A percentile compares a stretch with the other conserved stretches of the same genome.
phyloP scores from a whole-genome alignment of 495 filamentous ascomycete species.

The Aspergillus cristatus region DNA sequence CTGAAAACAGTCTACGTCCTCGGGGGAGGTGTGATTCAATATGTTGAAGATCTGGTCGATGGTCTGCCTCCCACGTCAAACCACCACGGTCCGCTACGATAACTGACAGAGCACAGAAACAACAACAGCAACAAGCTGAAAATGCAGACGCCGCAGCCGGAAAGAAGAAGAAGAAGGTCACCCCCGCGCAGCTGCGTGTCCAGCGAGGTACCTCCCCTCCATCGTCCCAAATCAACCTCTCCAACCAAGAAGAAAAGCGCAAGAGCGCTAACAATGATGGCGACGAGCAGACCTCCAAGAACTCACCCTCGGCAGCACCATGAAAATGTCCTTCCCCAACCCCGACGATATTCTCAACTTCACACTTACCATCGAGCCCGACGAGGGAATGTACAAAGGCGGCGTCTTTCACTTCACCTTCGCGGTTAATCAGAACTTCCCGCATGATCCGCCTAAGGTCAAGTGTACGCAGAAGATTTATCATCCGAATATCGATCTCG shows the following conservation, averaged over 20 bases:
- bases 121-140: slow-evolving; percentile 82
- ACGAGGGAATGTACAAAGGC: slow-evolving; percentile 96
- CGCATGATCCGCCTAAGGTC: slow-evolving; percentile 96
- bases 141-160: slow-evolving; percentile 71
- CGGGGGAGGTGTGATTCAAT: slow-evolving; percentile 33
- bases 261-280: slow-evolving; percentile 1
- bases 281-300: slow-evolving; percentile 72
- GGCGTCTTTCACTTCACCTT: slow-evolving; percentile 87
- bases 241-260: background rate
- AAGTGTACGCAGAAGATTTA: slow-evolving; percentile 98
- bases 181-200: slow-evolving; percentile 86
- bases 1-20: too few relatives aligned
- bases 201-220: slow-evolving; percentile 66
- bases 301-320: slow-evolving; percentile 79
- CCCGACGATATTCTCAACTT: slow-evolving; percentile 97
- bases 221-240: background rate
- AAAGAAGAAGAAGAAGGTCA: slow-evolving; percentile 95
- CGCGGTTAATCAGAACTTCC: slow-evolving; percentile 87
- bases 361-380: slow-evolving; percentile 83
- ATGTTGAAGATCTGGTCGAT: slow-evolving; percentile 99
- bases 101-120: slow-evolving; percentile 62
- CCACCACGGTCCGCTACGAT: background rate
- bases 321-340: slow-evolving; percentile 88
- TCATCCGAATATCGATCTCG: slow-evolving; percentile 96
- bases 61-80: too few relatives aligned